Evolutionary conservation across 2,329 filamentous ascomycete genomes (phyloP).

Genomic region (Cercospora sp.): DNA sequence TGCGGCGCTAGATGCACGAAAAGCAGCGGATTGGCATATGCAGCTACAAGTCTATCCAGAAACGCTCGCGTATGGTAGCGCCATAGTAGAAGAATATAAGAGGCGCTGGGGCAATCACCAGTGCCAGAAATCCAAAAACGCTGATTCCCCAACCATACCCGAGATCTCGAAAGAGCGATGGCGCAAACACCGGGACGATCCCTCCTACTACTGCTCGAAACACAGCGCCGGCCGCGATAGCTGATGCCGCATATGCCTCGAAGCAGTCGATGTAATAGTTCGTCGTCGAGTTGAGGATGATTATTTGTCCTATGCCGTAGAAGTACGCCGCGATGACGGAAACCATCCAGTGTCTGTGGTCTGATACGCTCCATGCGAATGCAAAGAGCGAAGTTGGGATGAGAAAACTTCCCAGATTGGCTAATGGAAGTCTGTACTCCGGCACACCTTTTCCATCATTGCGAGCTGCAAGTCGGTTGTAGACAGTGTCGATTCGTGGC

Average conservation of each 20-base stretch:
- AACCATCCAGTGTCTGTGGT: conserved; percentile 45
- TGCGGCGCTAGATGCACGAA: neutral
- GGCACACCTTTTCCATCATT: conserved; percentile 46
- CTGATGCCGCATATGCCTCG: conserved; percentile 53
- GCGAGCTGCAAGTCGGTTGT: conserved; percentile 46
- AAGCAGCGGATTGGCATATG: neutral
- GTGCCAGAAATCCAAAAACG: conserved; percentile 49
- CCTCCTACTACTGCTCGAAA: conserved; percentile 52
- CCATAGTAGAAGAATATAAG: conserved; percentile 54
- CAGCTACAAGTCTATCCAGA: conserved; percentile 41
- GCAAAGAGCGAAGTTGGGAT: conserved; percentile 49
- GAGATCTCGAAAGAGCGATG: conserved; percentile 46
- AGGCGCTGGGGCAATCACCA: conserved; percentile 53
- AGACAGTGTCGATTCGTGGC: conserved; percentile 51
- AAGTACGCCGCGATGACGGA: conserved; percentile 48
- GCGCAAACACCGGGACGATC: conserved; percentile 50
- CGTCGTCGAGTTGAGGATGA: conserved; percentile 55
- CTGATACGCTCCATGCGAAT: conserved; percentile 49
- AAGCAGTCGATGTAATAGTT: conserved; percentile 59
- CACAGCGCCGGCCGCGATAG: conserved; percentile 53
- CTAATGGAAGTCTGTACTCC: conserved; percentile 49
- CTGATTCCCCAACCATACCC: conserved; percentile 55
- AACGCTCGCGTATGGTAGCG: conserved; percentile 49
- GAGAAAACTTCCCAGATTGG: conserved; percentile 49
- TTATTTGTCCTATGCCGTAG: conserved; percentile 52